phyloP scores from a whole-genome alignment of 2,329 filamentous ascomycete species.

The Hypoxylon sp. region DNA sequence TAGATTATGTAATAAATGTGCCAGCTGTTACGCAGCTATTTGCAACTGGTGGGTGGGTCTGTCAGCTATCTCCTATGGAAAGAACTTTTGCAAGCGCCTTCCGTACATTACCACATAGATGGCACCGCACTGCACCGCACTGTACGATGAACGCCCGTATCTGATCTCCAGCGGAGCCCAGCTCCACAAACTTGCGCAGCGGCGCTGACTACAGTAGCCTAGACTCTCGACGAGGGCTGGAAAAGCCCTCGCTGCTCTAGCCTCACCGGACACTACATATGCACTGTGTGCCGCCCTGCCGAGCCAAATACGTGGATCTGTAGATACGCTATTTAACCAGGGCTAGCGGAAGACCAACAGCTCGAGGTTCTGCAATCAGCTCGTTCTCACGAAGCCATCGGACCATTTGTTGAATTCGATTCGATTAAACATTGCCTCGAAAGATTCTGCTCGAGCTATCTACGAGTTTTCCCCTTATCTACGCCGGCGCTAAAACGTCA shows the following conservation, averaged over 20 bases:
- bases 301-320: background rate
- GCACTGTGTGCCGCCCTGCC: slow-evolving; percentile 19
- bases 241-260: background rate
- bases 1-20: too few species aligned
- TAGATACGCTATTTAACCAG: background rate
- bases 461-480: slow-evolving; percentile 40
- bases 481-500: slow-evolving; percentile 42
- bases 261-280: background rate
- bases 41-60: too few species aligned
- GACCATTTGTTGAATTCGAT: slow-evolving; percentile 19
- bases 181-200: slow-evolving; percentile 33
- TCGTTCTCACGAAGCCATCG: slow-evolving; percentile 1
- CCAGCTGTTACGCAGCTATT: too few species aligned
- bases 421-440: slow-evolving; percentile 47
- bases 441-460: slow-evolving; percentile 41
- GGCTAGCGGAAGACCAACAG: slow-evolving; percentile 16
- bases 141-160: slow-evolving; percentile 24
- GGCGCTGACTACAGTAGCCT: slow-evolving; percentile 23
- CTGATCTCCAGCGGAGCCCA: slow-evolving; percentile 16
- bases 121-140: background rate
- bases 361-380: slow-evolving; percentile 14
- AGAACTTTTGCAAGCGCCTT: too few species aligned
- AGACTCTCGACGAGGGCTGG: background rate
- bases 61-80: too few species aligned
- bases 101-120: too few species aligned